phyloP scores from a whole-genome alignment of 805 yeast genomes.

The Cyberlindnera subsufficiens region DNA sequence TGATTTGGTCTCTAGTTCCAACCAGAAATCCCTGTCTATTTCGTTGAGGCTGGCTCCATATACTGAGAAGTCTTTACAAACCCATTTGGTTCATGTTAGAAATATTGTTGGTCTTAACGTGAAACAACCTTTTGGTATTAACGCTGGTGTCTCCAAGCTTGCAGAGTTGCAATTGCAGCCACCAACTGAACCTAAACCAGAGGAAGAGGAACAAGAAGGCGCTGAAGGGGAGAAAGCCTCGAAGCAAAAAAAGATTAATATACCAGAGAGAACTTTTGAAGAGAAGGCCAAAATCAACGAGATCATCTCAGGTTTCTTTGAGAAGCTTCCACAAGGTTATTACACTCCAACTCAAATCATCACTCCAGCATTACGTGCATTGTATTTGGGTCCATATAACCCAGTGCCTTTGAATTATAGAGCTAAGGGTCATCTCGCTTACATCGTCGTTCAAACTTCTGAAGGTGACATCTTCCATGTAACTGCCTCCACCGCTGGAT shows the following conservation, averaged over 20 bases:
- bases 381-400: conserved; percentile 76
- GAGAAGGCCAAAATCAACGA: conserved; percentile 17
- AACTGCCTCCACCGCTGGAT: conserved; percentile 77
- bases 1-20: conserved; percentile 18
- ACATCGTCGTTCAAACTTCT: conserved; percentile 67
- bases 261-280: conserved; percentile 22
- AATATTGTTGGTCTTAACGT: conserved; percentile 48
- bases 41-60: conserved; percentile 50
- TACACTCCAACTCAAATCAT: conserved; percentile 13
- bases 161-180: conserved; percentile 33
- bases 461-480: conserved; percentile 78
- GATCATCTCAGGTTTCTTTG: conserved; percentile 14
- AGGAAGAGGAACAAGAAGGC: conserved; percentile 8
- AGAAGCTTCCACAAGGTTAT: conserved; percentile 19
- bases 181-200: conserved; percentile 10
- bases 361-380: conserved; percentile 43
- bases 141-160: conserved; percentile 47
- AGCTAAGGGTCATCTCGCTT: conserved; percentile 73
- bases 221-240: neutral
- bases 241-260: conserved; percentile 6
- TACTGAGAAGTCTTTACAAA: conserved; percentile 51
- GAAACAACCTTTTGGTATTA: conserved; percentile 30
- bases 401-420: conserved; percentile 68
- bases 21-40: conserved; percentile 32
- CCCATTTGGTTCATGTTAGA: conserved; percentile 59